Base-by-base conservation (phyloP, 257 asterid genomes). In the Craterostigma plantagineum region DNA sequence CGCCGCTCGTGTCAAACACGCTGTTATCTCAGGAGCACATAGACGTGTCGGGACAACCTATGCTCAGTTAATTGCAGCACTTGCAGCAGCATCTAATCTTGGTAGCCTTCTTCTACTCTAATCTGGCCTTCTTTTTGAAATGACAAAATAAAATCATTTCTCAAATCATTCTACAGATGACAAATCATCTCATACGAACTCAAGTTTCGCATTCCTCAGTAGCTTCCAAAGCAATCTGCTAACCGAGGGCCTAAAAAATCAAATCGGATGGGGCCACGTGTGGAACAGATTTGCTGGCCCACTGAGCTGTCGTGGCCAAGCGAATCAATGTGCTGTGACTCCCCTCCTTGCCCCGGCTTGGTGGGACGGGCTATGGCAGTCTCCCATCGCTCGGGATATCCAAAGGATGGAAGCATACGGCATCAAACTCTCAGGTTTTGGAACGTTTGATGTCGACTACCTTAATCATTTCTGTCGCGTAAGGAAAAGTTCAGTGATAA, bases 281-380 rank as follows among this genome's bases (percentile, higher is more conserved):
- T 87, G 98, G 98, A 87, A 79, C 64, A 62, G 98, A 66, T 87
- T 82, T 59, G 81, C 86, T 0, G 98, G 98, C 17, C 76, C 81
- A 0, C 50, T 87, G 43, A 82, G 98, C 54, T 87, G 98, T 46
- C 63, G 45, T 18, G 52, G 63, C 34, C 95, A 76, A 60, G 41
- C 77, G 0, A 70, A 55, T 46, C 98, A 87, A 51, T 87, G 95
- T 58, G 98, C 95, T 42, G 54, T 57, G 14, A 83, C 95, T 3
- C 98, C 98, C 3, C 34, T 87, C 48, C 92, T 87, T 35, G 86
- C 98, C 38, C 91, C 91, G 4, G 95, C 69, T 11, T 82, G 98
- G 98, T 87, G 98, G 95, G 98, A 82, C 48, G 92, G 93, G 11
- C 73, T 87, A 16, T 87, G 98, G 95, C 98, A 87, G 49, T 87